A percentile compares a stretch with the other conserved stretches of the same genome.
These are phyloP conservation scores for Leptosphaerulina australis DNA, from an alignment of 2,329 filamentous ascomycete species.

Conservation along the genomic window DNA sequence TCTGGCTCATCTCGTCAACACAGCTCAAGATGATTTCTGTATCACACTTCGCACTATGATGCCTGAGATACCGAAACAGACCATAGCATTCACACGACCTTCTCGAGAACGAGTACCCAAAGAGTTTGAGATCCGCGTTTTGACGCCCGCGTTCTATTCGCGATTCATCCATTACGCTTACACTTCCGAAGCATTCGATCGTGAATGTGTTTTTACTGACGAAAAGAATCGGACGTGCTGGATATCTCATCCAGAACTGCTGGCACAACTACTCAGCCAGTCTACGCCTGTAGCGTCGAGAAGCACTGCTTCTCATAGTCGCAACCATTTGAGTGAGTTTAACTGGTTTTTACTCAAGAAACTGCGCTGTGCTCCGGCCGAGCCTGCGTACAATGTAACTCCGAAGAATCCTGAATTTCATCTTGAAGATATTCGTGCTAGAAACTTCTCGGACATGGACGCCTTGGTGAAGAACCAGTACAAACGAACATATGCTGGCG, in stretches of 20 bases:
- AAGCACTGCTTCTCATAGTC: neutral
- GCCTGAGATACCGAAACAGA: conserved; percentile 27
- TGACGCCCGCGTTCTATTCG: conserved; percentile 71
- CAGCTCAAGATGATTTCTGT: conserved; percentile 52
- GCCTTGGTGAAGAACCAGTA: conserved; percentile 38
- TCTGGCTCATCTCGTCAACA: conserved; percentile 56
- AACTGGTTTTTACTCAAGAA: conserved; percentile 48
- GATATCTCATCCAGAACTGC: conserved; percentile 61
- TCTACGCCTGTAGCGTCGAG: conserved; percentile 39
- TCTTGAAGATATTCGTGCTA: conserved; percentile 47
- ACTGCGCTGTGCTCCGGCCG: conserved; percentile 50
- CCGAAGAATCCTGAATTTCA: conserved; percentile 20
- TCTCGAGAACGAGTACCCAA: conserved; percentile 27
- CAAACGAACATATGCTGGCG: conserved; percentile 22
- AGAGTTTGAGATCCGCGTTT: conserved; percentile 62
- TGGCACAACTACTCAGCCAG: conserved; percentile 45
- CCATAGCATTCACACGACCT: conserved; percentile 30
- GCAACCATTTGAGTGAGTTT: conserved; percentile 28
- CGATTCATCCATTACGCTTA: conserved; percentile 68
- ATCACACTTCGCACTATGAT: conserved; percentile 64
- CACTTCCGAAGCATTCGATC: conserved; percentile 66
- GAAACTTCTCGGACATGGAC: conserved; percentile 50
- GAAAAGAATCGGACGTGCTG: conserved; percentile 65
- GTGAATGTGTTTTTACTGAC: conserved; percentile 59
- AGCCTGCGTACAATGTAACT: conserved; percentile 45